Conservation (phyloP, 495 filamentous ascomycete genomes). For the Halenospora varia region DNA sequence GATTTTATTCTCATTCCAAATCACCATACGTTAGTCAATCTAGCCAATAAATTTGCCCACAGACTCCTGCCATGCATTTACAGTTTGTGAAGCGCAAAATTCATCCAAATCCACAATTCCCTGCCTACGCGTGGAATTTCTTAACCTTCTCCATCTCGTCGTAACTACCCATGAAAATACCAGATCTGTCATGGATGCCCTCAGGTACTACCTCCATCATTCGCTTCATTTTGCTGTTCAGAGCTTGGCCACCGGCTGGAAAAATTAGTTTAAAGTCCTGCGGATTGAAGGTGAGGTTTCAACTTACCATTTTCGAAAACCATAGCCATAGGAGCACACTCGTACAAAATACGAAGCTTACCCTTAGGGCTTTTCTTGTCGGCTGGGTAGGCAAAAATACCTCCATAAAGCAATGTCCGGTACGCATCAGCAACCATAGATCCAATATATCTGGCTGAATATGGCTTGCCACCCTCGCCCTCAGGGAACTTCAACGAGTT, state of each 20-base stretch:
- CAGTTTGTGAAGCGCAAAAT: background rate
- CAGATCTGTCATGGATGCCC: conserved; percentile 91
- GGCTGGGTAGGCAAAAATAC: conserved; percentile 94
- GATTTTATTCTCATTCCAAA: no score
- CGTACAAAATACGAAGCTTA: conserved; percentile 95
- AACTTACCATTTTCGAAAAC: conserved; percentile 92
- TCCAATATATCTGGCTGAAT: conserved; percentile 92
- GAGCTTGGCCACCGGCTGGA: conserved; percentile 83
- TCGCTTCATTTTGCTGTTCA: conserved; percentile 82
- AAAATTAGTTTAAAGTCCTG: background rate
- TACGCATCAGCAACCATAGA: conserved; percentile 99
- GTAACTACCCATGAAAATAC: conserved; percentile 92
- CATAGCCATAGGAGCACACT: conserved; percentile 99
- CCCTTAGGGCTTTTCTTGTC: conserved; percentile 98
- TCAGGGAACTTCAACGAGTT: conserved; percentile 75
- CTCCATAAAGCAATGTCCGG: conserved; percentile 89
- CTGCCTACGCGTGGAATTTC: conserved; percentile 22
- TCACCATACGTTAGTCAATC: background rate
- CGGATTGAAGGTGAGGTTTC: background rate
- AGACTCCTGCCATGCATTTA: conserved; percentile 11
- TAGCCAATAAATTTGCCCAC: background rate
- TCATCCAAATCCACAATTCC: background rate
- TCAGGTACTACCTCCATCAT: conserved; percentile 89
- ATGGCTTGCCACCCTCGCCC: conserved; percentile 75
- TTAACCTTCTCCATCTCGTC: conserved; percentile 97